These are phyloP conservation scores for Eucommia ulmoides DNA, from an alignment of 257 asterid species.

Conservation along the genomic window DNA sequence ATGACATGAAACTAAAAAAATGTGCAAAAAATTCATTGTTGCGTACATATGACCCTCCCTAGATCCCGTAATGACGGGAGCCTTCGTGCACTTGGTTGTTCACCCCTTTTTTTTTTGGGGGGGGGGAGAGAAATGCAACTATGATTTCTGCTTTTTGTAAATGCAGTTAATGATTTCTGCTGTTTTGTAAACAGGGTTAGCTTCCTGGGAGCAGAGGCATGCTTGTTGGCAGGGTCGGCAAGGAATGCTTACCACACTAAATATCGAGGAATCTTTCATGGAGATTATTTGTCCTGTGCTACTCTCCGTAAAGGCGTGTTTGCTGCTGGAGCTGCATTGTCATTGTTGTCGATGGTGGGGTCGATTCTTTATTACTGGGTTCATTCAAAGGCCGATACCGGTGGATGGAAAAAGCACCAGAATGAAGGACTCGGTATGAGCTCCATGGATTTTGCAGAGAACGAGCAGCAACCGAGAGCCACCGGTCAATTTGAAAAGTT, in stretches of 20 bases:
- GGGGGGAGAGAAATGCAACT: too few species aligned
- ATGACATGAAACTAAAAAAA: too few species aligned
- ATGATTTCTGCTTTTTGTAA: too few species aligned
- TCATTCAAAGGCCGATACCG: conserved; percentile 78
- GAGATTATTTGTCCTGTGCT: conserved; percentile 63
- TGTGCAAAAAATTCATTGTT: too few species aligned
- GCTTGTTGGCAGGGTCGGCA: conserved; percentile 88
- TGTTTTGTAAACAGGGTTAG: conserved; percentile 49
- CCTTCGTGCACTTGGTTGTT: too few species aligned
- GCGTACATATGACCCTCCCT: too few species aligned
- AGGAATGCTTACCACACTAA: conserved; percentile 93
- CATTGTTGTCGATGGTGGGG: conserved; percentile 46
- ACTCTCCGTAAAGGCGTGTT: conserved; percentile 90
- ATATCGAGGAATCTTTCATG: conserved; percentile 51
- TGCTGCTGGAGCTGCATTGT: conserved; percentile 84
- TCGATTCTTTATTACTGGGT: conserved; percentile 63
- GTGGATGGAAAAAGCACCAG: conserved; percentile 82
- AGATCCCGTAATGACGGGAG: too few species aligned
- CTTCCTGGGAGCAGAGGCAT: conserved; percentile 91
- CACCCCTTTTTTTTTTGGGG: too few species aligned
- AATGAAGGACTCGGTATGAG: conserved; percentile 87
- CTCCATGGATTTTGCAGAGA: too few species aligned
- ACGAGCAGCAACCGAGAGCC: too few species aligned
- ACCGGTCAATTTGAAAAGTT: too few species aligned
- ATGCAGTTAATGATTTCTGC: too few species aligned